Conservation (phyloP, 768 basidiomycete genomes). For the Mycena indigotica region DNA sequence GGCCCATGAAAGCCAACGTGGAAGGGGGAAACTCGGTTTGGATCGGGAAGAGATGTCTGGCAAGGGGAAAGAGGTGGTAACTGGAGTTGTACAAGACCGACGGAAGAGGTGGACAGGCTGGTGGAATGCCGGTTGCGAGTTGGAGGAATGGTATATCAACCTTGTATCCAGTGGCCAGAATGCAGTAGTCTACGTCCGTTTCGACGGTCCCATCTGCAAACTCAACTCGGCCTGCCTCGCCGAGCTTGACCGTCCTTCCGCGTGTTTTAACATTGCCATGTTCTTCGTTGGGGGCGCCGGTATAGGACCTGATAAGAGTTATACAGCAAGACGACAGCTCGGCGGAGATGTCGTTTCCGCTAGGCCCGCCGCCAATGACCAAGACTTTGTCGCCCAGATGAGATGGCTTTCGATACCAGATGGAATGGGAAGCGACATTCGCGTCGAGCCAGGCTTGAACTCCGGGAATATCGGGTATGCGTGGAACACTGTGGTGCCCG, state of each 20-base stretch:
- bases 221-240: conserved; percentile 44
- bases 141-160: conserved; percentile 42
- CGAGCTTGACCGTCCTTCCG: conserved; percentile 46
- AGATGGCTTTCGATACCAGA: conserved; percentile 62
- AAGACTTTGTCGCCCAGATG: conserved; percentile 47
- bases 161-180: conserved; percentile 79
- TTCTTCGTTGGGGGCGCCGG: conserved; percentile 36
- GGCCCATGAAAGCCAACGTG: conserved; percentile 67
- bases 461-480: conserved; percentile 62
- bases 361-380: conserved; percentile 60
- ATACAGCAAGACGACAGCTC: conserved; percentile 52
- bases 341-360: conserved; percentile 64
- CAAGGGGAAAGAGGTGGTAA: conserved; percentile 70
- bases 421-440: conserved; percentile 62
- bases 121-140: conserved; percentile 34
- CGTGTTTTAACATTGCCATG: conserved; percentile 41
- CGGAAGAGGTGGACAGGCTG: conserved; percentile 52
- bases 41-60: conserved; percentile 69
- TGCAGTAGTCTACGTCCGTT: conserved; percentile 57
- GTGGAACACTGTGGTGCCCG: conserved; percentile 71
- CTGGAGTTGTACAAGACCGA: conserved; percentile 62
- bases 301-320: conserved; percentile 59
- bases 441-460: conserved; percentile 56
- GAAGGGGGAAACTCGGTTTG: conserved; percentile 44
- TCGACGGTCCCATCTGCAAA: conserved; percentile 65